These are phyloP conservation scores for Russula sp. DNA, from an alignment of 768 basidiomycete species.

Conservation along the genomic window DNA sequence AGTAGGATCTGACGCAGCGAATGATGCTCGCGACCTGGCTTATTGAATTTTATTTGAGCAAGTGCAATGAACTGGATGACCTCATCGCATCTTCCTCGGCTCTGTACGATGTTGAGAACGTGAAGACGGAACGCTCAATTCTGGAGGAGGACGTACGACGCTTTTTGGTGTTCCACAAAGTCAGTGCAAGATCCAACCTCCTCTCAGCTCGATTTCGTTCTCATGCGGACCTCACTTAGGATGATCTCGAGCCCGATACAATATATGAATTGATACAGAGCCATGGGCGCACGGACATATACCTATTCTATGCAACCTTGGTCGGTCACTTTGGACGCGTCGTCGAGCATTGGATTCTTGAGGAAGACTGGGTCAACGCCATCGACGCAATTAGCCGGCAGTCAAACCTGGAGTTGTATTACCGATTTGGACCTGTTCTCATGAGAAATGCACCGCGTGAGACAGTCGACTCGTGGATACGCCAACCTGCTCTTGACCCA, in stretches of 20 bases:
- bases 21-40: conserved; percentile 99
- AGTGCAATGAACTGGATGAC: conserved; percentile 95
- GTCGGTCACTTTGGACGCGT: conserved; percentile 82
- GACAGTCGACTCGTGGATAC: conserved; percentile 89
- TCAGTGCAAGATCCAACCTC: conserved; percentile 29
- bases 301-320: conserved; percentile 79
- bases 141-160: conserved; percentile 90
- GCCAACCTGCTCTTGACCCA: conserved; percentile 73
- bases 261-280: conserved; percentile 90
- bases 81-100: conserved; percentile 81
- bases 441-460: conserved; percentile 83
- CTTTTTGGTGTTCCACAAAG: conserved; percentile 94
- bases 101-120: conserved; percentile 77
- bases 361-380: conserved; percentile 89
- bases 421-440: conserved; percentile 85
- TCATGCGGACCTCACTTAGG: conserved; percentile 37
- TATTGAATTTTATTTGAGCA: conserved; percentile 93
- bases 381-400: conserved; percentile 84
- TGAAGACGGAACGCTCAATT: conserved; percentile 70
- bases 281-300: conserved; percentile 90
- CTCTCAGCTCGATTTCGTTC: neutral
- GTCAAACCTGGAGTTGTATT: conserved; percentile 85
- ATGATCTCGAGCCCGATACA: conserved; percentile 76
- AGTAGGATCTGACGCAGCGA: conserved; percentile 83
- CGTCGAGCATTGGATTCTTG: conserved; percentile 85